Evolutionary conservation across 768 basidiomycete genomes (phyloP).

Genomic region (Rhodocollybia butyracea): DNA sequence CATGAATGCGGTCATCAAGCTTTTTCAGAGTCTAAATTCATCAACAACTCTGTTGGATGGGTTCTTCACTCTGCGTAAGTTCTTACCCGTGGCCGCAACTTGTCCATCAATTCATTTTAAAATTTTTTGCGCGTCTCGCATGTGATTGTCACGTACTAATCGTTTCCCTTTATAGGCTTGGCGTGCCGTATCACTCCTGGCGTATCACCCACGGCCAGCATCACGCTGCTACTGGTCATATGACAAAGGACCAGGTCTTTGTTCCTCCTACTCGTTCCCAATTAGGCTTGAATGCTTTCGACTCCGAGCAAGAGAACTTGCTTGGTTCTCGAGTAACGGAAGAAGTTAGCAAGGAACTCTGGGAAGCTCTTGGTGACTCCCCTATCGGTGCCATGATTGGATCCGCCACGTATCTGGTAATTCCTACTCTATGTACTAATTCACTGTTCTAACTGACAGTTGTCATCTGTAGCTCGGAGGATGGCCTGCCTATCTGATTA

Average conservation of each 20-base stretch:
- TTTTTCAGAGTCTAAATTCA: slow-evolving; percentile 86
- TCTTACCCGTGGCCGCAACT: slow-evolving; percentile 12
- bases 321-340: slow-evolving; percentile 62
- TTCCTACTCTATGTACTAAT: slow-evolving; percentile 10
- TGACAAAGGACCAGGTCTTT: slow-evolving; percentile 95
- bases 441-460: not conserved
- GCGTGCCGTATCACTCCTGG: slow-evolving; percentile 98
- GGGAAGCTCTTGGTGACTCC: slow-evolving; percentile 89
- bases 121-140: not conserved
- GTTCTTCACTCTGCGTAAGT: slow-evolving; percentile 84
- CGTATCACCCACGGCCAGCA: slow-evolving; percentile 92
- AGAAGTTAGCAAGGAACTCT: slow-evolving; percentile 68
- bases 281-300: slow-evolving; percentile 58
- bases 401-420: slow-evolving; percentile 58
- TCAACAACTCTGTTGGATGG: slow-evolving; percentile 94
- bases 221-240: slow-evolving; percentile 90
- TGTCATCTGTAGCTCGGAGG: slow-evolving; percentile 57
- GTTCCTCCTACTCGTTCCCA: slow-evolving; percentile 87
- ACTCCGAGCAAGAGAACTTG: slow-evolving; percentile 64
- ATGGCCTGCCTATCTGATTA: slow-evolving; percentile 81
- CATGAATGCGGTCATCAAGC: slow-evolving; percentile 97
- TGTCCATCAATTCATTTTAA: slow-evolving; percentile 18
- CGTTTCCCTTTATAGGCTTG: slow-evolving; percentile 50
- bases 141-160: slow-evolving; percentile 6
- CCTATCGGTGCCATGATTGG: slow-evolving; percentile 66